Base-by-base conservation (phyloP, 352 stramenopile species). In the Phytophthora hibernalis region DNA sequence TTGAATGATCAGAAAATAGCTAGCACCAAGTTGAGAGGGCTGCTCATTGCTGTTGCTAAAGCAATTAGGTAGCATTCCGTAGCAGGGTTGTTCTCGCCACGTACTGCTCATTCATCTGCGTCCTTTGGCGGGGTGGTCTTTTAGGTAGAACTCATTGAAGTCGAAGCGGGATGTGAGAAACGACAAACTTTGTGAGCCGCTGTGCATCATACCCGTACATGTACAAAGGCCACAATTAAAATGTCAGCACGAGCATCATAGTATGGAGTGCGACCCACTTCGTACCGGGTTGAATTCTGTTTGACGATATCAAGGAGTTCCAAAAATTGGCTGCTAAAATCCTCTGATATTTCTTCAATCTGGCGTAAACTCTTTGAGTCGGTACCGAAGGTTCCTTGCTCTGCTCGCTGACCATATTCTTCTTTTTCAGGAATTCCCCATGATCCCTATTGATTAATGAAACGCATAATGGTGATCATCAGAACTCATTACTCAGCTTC, bases 91-190 rank as follows among this genome's bases (percentile, higher is more conserved):
- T 40, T 58, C 52, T 63, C 31, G 64, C 54, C 49, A 61, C 30
- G 61, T 48, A 30, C 28, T 38, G 21, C 47, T 77, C 68, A 90
- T 60, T 89, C 81, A 28, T 90, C 79, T 43, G 55, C 35, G 28
- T 85, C 80, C 45, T 73, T 74, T 5, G 59, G 28, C 37, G 83
- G 71, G 18, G 71, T 54, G 16, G 62, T 77, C 55, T 93, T 91
- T 28, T 77, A 73, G 70, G 26, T 97, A 97, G 45, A 82, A 97
- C 70, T 96, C 88, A 63, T 97, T 97, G 63, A 97, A 97, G 67
- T 97, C 92, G 42, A 97, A 94, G 8, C 91, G 91, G 9, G 93
- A 93, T 38, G 91, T 80, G 9, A 97, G 74, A 38, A 93, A 97
- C 9, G 87, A 87, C 5, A 97, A 68, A 24, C 89, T 90, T 55